Evolutionary conservation across 176 grass and related monocot species (phyloP).

Genomic region (Oryza coarctata): DNA sequence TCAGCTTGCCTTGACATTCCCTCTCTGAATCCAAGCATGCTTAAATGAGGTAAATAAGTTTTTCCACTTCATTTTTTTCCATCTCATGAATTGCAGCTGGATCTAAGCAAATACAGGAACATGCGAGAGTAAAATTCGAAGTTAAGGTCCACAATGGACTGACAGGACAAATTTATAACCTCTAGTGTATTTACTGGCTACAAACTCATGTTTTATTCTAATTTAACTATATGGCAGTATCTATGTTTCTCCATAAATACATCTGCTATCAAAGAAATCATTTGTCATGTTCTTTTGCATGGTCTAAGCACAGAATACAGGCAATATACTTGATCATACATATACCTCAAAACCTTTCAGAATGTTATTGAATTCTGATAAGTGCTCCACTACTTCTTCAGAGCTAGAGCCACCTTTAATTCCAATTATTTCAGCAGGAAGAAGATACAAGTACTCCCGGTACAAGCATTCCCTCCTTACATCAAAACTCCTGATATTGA

Average conservation of each 20-base stretch:
- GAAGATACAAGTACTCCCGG: constrained; percentile 77
- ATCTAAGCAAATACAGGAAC: not conserved
- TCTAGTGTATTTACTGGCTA: not conserved
- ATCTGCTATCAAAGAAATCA: not conserved
- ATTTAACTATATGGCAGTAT: not conserved
- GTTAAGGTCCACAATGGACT: not conserved
- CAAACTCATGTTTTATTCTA: not conserved
- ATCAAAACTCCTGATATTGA: constrained; percentile 72
- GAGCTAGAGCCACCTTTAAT: constrained; percentile 59
- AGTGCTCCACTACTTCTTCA: constrained; percentile 62
- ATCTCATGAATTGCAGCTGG: not conserved
- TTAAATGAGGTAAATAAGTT: not conserved
- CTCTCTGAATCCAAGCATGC: not conserved
- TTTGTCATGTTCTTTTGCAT: constrained; percentile 1
- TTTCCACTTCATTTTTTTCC: not conserved
- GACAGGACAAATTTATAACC: constrained; percentile 5
- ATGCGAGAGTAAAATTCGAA: not conserved
- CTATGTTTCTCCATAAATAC: not conserved
- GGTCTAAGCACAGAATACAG: not conserved
- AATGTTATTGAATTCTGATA: constrained; percentile 69
- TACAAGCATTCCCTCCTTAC: constrained; percentile 84
- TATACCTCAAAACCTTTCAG: constrained; percentile 77
- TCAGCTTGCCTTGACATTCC: not conserved
- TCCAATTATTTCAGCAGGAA: constrained; percentile 93
- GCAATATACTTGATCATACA: not conserved